Evolutionary conservation across 1,284 basidiomycete species (phyloP), one percentile per base, ranked within the genome.

Genomic region (Trametes versicolor): DNA sequence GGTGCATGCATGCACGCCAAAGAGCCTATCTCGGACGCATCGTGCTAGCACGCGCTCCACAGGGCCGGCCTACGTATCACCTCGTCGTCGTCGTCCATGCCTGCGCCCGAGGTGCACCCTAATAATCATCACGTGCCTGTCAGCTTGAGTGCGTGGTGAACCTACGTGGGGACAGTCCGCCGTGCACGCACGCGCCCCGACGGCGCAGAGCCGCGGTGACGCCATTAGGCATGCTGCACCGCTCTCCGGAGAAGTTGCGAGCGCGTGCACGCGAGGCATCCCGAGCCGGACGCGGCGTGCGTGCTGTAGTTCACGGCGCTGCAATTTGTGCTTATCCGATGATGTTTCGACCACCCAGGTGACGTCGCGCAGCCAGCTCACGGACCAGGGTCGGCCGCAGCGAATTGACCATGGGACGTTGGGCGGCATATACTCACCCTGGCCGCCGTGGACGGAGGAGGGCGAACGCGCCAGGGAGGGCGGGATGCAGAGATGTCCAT

Each of bases 401-500:
- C 37, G 29, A 32, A 32, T 32, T 32, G 29, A 32, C 29, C 8
- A 32, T 32, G 29, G 29, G 29, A 32, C 29, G 29, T 8, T 32
- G 8, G 29, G 29, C 29, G 29, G 29, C 8, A 8, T 32, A 8
- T 32, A 32, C 8, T 4, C 29, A 32, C 29, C 29, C 29, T 39
- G 37, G 2, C 5, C 41, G 41, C 15, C 15, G 17, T 2, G 19
- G 41, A 7, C 9, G 17, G 9, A 15, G 17, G 15, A 17, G 17
- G 6, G 41, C 17, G 41, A 43, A 19, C 41, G 19, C 41, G 19
- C 17, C 41, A 43, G 41, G 41, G 41, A 43, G 41, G 41, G 41
- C 47, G 57, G 36, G 57, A 58, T 58, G 47, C 6, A 50, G 57
- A 37, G 34, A 49, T 58, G 57, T 27, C 57, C 34, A 23, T 7